Evolutionary conservation across 2,329 filamentous ascomycete species (phyloP), one percentile per base, ranked within the genome.

Genomic region (Clathrospora elynae): DNA sequence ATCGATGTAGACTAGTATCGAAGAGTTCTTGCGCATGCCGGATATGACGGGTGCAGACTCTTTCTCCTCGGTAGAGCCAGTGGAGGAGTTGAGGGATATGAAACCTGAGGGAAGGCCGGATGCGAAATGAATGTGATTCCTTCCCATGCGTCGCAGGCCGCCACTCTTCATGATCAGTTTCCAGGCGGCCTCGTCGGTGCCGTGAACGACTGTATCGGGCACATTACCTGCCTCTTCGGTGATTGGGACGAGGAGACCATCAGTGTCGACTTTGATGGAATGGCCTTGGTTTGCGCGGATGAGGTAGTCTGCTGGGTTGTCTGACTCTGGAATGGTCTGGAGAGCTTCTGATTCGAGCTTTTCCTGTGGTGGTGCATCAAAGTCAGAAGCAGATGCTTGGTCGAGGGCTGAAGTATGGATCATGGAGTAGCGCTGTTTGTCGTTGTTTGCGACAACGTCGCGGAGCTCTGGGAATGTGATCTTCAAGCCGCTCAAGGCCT

Each of bases 211-310:
- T 0, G 78, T 75, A 0, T 75, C 63, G 0, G 89, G 89, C 1
- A 91, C 58, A 49, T 81, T 81, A 16, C 62, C 78, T 5, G 66
- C 71, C 22, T 79, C 78, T 1, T 33, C 13, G 0, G 62, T 84
- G 43, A 96, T 76, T 5, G 85, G 84, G 13, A 77, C 79, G 3
- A 96, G 80, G 2, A 95, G 78, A 0, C 80, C 80, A 32, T 85
- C 82, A n/a, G 83, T 83, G 18, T 88, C 85, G 23, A 85, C 73
- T 62, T 84, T 83, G 64, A 99, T 88, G 59, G 83, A 90, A 75
- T 97, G 93, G 40, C 93, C 93, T 74, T 97, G 93, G 64, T 95
- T 96, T 18, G 93, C 93, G 61, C 93, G 90, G 72, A 99, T 96
- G 20, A 95, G 78, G 75, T 85, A 96, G 68, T 87, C 78, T 0